Percentiles rank a stretch among this genome's conserved stretches.
Evolutionary conservation across 2,329 filamentous ascomycete species (phyloP).

Genomic region (Epichloe uncinata): DNA sequence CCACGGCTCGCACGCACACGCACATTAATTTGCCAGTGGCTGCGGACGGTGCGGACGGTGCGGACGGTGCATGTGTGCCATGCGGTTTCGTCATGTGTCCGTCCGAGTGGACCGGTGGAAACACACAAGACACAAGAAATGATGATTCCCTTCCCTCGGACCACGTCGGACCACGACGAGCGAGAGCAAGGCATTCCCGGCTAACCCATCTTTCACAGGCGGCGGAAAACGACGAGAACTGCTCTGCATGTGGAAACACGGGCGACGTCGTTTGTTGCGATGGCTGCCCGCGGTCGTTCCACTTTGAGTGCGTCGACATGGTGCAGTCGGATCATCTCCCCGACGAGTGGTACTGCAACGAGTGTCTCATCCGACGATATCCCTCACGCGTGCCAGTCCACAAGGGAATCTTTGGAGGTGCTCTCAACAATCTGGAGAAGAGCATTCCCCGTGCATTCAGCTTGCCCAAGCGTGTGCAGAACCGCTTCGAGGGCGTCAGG

Average conservation of each 20-base stretch:
- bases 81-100: constrained; percentile 2
- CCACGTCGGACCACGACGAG: not conserved
- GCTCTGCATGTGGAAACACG: constrained; percentile 69
- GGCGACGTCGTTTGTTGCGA: constrained; percentile 90
- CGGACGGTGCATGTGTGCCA: not conserved
- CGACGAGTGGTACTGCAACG: constrained; percentile 77
- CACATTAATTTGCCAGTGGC: constrained; percentile 1
- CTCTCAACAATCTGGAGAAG: constrained; percentile 52
- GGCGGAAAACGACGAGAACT: constrained; percentile 76
- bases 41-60: not conserved
- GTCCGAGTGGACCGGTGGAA: not conserved
- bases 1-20: not conserved
- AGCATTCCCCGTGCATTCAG: constrained; percentile 60
- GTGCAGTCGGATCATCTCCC: constrained; percentile 54
- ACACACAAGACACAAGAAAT: not conserved
- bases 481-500: constrained; percentile 66
- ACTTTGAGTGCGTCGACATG: constrained; percentile 79
- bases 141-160: not conserved
- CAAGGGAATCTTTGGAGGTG: constrained; percentile 44
- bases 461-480: constrained; percentile 57
- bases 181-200: constrained; percentile 5
- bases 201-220: constrained; percentile 21
- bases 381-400: constrained; percentile 32
- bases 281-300: constrained; percentile 79
- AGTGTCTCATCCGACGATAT: constrained; percentile 43